Evolutionary conservation across 2,329 filamentous ascomycete species (phyloP).

Genomic region (Cladophialophora bantiana): DNA sequence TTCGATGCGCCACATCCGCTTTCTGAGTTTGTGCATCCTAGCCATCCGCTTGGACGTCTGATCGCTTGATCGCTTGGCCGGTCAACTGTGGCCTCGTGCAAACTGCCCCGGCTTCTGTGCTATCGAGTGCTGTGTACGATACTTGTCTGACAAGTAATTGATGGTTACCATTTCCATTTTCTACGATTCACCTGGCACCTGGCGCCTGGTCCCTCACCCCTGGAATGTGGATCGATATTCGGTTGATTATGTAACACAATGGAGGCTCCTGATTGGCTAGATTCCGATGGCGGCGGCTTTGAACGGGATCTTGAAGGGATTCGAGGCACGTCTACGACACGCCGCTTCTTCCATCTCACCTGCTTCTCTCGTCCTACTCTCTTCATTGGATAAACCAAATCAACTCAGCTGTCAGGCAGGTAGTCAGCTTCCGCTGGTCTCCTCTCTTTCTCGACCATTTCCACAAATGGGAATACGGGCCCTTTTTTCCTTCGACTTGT

Average conservation of each 20-base stretch:
- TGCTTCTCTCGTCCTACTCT: neutral
- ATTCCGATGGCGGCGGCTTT: slow-evolving; percentile 7
- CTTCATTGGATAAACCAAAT: slow-evolving; percentile 15
- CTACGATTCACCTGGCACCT: neutral
- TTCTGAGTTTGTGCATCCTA: neutral
- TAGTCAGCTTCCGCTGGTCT: slow-evolving; percentile 25
- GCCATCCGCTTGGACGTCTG: neutral
- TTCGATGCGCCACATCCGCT: neutral
- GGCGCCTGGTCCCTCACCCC: neutral
- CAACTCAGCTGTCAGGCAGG: neutral
- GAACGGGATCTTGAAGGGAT: too few species aligned
- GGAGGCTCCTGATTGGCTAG: slow-evolving; percentile 1
- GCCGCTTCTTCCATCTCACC: neutral
- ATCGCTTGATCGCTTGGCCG: neutral
- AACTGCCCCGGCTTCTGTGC: neutral
- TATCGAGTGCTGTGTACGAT: neutral
- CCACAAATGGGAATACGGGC: neutral
- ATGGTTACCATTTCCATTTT: neutral
- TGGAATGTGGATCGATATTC: neutral
- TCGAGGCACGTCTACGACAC: slow-evolving; percentile 11
- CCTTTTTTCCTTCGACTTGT: neutral
- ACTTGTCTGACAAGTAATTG: neutral
- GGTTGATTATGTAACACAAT: slow-evolving; percentile 13
- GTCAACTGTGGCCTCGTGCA: neutral
- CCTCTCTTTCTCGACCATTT: neutral